Base-by-base conservation (phyloP, 352 stramenopile species). In the Pythium angustatum region DNA sequence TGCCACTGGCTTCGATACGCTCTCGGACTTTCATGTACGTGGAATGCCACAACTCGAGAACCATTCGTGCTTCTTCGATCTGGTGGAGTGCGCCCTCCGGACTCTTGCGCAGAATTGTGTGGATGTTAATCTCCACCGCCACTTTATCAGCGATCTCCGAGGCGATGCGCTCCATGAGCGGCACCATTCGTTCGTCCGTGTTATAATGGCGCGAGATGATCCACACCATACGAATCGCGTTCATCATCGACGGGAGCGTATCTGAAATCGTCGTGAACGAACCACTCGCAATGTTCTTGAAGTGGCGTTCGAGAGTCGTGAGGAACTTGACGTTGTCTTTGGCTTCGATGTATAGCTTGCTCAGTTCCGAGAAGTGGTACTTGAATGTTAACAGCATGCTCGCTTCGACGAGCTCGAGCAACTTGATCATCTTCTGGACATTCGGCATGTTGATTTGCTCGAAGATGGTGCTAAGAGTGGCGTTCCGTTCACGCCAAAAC, bases 271-370 rank as follows among this genome's bases (percentile, higher is more conserved):
- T 84, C 11, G 77, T 78, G 63, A 98, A 98, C 2, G 87, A 97
- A 0, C 93, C 96, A 24, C 78, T 88, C 0, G 81, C 83, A 26
- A 98, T 93, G 65, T 97, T 97, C 66, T 98, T 98, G 71, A 98
- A 98, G 71, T 98, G 96, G 0, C 96, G 85, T 68, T 99, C 96
- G 4, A 98, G 72, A 11, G 96, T 99, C 28, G 88, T 96, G 8
- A 99, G 81, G 67, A 98, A 99, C 72, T 98, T 98, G 41, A 98
- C 89, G 58, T 98, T 98, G 71, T 98, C 94, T 55, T 98, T 98
- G 17, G 96, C 96, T 71, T 99, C 96, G 28, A 97, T 85, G 64
- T 98, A 97, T 2, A 98, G 71, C 67, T 98, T 98, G 72, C 85
- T 96, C 21, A 99, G 78, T 71, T 98, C 94, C 0, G 80, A 93